Evolutionary conservation across 2,329 filamentous ascomycete genomes (phyloP).

Genomic region (Epichloe uncinata): DNA sequence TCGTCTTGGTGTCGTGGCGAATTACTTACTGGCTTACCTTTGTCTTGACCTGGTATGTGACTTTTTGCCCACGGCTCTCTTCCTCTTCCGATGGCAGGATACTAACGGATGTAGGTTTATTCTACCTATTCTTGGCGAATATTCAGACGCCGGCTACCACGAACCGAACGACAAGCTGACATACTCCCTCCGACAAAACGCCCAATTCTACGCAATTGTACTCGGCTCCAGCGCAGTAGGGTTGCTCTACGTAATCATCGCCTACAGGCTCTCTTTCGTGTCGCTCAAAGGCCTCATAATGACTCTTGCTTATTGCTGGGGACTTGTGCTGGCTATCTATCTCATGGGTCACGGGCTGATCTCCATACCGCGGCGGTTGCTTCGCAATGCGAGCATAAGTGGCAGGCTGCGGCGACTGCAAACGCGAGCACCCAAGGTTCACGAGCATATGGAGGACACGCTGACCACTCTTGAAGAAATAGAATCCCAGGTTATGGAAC

Average conservation of each 20-base stretch:
- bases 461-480: conserved; percentile 66
- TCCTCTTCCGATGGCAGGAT: neutral
- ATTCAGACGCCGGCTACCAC: conserved; percentile 85
- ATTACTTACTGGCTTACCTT: conserved; percentile 98
- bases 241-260: conserved; percentile 70
- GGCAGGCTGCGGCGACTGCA: conserved; percentile 64
- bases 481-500: conserved; percentile 65
- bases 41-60: conserved; percentile 69
- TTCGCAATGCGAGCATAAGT: conserved; percentile 66
- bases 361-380: conserved; percentile 69
- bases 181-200: conserved; percentile 80
- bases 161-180: conserved; percentile 68
- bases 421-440: conserved; percentile 61
- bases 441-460: conserved; percentile 81
- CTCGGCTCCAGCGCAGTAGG: conserved; percentile 57
- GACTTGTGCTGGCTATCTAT: conserved; percentile 81
- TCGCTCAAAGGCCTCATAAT: conserved; percentile 77
- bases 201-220: conserved; percentile 73
- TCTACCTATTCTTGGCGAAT: conserved; percentile 85
- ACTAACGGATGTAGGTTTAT: conserved; percentile 49
- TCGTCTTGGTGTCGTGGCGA: conserved; percentile 80
- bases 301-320: conserved; percentile 92
- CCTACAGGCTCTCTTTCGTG: conserved; percentile 57
- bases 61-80: neutral
- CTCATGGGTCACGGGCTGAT: conserved; percentile 96